Percentiles rank a stretch among this genome's conserved stretches.
phyloP scores from a whole-genome alignment of 208 protist species.

The Strigomonas oncopelti region DNA sequence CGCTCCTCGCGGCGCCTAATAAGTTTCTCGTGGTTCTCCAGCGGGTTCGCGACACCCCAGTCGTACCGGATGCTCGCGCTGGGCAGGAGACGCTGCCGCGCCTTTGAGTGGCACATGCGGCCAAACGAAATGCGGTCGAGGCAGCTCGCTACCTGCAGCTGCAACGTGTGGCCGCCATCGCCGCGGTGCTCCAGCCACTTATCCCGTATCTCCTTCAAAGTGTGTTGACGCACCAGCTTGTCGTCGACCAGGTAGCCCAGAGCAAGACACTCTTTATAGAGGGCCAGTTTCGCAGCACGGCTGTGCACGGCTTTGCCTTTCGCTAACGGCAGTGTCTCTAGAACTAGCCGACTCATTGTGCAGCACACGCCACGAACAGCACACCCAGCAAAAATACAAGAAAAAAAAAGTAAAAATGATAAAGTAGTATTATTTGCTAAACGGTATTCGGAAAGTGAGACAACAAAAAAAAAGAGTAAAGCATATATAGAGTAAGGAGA shows the following conservation, averaged over 20 bases:
- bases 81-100: conserved; percentile 72
- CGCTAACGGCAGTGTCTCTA: conserved; percentile 74
- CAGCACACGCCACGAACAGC: background rate
- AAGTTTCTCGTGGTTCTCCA: conserved; percentile 68
- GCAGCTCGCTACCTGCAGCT: conserved; percentile 79
- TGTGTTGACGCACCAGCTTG: conserved; percentile 64
- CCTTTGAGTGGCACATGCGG: conserved; percentile 81
- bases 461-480: too few relatives aligned
- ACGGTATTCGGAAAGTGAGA: too few relatives aligned
- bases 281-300: conserved; percentile 63
- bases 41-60: conserved; percentile 81
- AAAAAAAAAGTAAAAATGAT: conserved; percentile 10
- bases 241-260: conserved; percentile 65
- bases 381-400: background rate
- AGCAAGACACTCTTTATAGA: conserved; percentile 88
- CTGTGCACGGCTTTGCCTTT: conserved; percentile 84
- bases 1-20: conserved; percentile 56
- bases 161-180: conserved; percentile 72
- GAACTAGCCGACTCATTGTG: conserved; percentile 73
- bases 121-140: conserved; percentile 84
- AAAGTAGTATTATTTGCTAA: too few relatives aligned
- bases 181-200: conserved; percentile 81
- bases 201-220: conserved; percentile 66
- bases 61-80: conserved; percentile 79
- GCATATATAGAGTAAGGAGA: too few relatives aligned